These are phyloP conservation scores for Coemansia sp. DNA, from an alignment of 192 early-diverging fungal species.

Conservation along the genomic window DNA sequence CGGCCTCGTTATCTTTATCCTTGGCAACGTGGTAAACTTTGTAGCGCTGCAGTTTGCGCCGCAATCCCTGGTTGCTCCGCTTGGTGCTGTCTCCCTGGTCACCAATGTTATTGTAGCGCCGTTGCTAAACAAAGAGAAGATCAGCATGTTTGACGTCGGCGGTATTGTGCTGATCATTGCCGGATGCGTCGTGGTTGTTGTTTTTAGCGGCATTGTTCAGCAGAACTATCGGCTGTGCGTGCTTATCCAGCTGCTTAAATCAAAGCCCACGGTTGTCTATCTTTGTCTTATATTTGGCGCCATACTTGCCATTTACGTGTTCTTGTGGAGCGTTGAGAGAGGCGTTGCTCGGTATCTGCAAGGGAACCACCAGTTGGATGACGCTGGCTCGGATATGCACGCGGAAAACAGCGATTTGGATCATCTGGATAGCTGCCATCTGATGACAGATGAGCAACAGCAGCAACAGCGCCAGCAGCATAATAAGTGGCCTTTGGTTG, in stretches of 20 bases:
- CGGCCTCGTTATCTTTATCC: slow-evolving; percentile 66
- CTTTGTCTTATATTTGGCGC: slow-evolving; percentile 58
- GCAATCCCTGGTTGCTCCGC: slow-evolving; percentile 73
- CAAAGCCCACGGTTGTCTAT: slow-evolving; percentile 63
- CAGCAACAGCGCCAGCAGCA: too few species aligned
- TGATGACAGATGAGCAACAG: not conserved
- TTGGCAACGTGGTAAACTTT: slow-evolving; percentile 72
- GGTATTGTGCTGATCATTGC: slow-evolving; percentile 73
- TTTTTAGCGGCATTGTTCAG: slow-evolving; percentile 61
- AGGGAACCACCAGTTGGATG: slow-evolving; percentile 18
- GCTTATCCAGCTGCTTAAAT: slow-evolving; percentile 64
- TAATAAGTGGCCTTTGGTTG: too few species aligned
- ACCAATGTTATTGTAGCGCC: slow-evolving; percentile 78
- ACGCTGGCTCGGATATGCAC: not conserved
- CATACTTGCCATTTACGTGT: slow-evolving; percentile 58
- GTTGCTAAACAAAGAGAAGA: slow-evolving; percentile 68
- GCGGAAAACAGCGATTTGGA: not conserved
- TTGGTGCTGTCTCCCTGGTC: slow-evolving; percentile 77
- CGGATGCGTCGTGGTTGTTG: slow-evolving; percentile 69
- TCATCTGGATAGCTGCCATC: not conserved
- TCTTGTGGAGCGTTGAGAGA: slow-evolving; percentile 58
- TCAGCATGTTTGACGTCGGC: slow-evolving; percentile 64
- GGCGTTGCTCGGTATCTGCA: slow-evolving; percentile 38
- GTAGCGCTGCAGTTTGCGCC: slow-evolving; percentile 76
- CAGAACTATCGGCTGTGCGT: slow-evolving; percentile 71